A percentile compares a stretch with the other conserved stretches of the same genome.
These are phyloP conservation scores for Calendula officinalis DNA, from an alignment of 129 eudicot genomes.

Conservation along the genomic window DNA sequence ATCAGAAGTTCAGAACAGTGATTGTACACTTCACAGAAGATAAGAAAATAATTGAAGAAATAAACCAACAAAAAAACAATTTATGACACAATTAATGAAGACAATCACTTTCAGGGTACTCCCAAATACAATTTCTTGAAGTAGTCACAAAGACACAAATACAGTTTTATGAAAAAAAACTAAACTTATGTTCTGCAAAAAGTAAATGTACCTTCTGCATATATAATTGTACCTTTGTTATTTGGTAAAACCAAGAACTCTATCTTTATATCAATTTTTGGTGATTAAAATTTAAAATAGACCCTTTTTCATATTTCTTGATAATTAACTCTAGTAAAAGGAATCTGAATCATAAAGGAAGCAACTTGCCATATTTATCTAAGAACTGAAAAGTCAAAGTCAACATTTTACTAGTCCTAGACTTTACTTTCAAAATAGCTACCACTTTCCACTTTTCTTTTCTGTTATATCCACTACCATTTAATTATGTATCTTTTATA, in stretches of 20 bases:
- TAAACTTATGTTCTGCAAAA: constrained; percentile 32
- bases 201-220: constrained; percentile 24
- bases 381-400: constrained; percentile 21
- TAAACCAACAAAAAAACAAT: constrained; percentile 5
- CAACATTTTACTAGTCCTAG: constrained; percentile 12
- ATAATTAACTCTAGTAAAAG: constrained; percentile 3
- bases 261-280: constrained; percentile 7
- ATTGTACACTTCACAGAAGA: constrained; percentile 19
- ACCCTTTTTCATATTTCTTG: neutral
- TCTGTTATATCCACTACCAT: neutral
- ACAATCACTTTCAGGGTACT: constrained; percentile 19
- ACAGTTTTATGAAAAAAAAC: neutral
- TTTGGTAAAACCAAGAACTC: constrained; percentile 11
- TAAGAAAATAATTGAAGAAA: constrained; percentile 19
- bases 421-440: neutral
- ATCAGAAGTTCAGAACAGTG: constrained; percentile 26
- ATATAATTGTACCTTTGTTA: constrained; percentile 20
- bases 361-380: constrained; percentile 9
- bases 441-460: neutral
- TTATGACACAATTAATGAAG: constrained; percentile 16
- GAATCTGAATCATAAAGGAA: constrained; percentile 6
- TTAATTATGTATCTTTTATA: neutral
- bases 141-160: constrained; percentile 27
- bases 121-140: constrained; percentile 18
- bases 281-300: constrained; percentile 9